Evolutionary conservation across 1,284 basidiomycete genomes (phyloP).

Genomic region (Puccinia horiana): DNA sequence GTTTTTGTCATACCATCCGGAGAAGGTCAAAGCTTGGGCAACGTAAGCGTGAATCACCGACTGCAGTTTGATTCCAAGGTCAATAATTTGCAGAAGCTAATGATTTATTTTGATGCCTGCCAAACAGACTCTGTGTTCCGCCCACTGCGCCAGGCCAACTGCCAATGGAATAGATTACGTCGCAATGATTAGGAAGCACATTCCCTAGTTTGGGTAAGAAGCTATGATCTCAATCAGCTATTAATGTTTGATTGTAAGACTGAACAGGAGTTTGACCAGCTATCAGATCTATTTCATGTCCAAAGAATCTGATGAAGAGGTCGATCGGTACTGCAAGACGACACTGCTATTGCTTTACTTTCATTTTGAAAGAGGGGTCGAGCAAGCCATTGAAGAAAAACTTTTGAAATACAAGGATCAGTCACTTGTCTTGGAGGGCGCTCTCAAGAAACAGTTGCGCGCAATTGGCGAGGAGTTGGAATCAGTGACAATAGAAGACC

Average conservation of each 20-base stretch:
- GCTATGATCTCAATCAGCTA: background rate
- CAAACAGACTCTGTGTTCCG: constrained; percentile 37
- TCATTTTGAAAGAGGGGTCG: constrained; percentile 17
- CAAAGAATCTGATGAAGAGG: background rate
- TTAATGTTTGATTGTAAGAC: background rate
- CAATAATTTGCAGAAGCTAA: background rate
- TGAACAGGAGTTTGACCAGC: background rate
- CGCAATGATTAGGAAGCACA: background rate
- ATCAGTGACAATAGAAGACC: constrained; percentile 9
- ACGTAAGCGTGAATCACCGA: constrained; percentile 22
- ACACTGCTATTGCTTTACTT: constrained; percentile 21
- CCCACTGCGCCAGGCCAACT: constrained; percentile 5
- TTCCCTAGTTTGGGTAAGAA: constrained; percentile 36
- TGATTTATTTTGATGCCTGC: background rate
- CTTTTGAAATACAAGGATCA: background rate
- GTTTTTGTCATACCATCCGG: constrained; percentile 31
- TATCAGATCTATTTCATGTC: constrained; percentile 45
- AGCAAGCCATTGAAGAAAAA: background rate
- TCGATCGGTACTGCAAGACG: background rate
- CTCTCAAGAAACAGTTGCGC: constrained; percentile 2
- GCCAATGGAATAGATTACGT: background rate
- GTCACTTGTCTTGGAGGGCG: constrained; percentile 5
- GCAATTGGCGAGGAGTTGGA: constrained; percentile 8
- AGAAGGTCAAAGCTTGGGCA: constrained; percentile 22
- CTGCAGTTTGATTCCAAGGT: background rate